Conservation (phyloP, 73 alveolate species). For the Effrenium voratum region DNA sequence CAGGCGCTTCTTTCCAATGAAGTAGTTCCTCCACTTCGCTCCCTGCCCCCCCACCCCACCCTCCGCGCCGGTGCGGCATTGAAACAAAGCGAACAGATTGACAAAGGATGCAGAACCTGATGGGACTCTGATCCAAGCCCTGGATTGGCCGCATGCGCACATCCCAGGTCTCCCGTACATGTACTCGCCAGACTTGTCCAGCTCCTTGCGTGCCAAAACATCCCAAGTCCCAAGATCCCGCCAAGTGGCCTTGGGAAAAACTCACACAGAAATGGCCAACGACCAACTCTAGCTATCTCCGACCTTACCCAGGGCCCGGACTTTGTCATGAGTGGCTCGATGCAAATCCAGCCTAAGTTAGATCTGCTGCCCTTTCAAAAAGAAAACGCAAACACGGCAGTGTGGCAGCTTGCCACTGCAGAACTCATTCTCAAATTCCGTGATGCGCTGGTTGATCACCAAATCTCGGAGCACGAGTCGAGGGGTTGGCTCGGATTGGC, state of each 20-base stretch:
- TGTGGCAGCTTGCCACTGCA: constrained; percentile 71
- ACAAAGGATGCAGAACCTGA: background rate
- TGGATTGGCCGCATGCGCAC: background rate
- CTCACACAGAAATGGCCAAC: background rate
- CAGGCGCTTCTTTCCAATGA: constrained; percentile 83
- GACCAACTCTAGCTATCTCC: background rate
- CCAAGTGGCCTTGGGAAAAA: background rate
- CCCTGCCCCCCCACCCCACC: background rate
- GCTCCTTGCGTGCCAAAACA: constrained; percentile 16
- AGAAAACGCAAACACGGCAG: background rate
- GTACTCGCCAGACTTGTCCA: constrained; percentile 81
- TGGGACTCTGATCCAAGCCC: background rate
- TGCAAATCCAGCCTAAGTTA: constrained; percentile 59
- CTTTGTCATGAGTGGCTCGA: constrained; percentile 89
- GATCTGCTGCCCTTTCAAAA: background rate
- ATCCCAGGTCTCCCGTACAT: constrained; percentile 58
- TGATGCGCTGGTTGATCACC: constrained; percentile 60
- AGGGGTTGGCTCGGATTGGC: background rate
- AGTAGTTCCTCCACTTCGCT: constrained; percentile 19
- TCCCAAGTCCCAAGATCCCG: too few species aligned
- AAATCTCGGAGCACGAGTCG: background rate
- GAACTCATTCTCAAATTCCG: constrained; percentile 52
- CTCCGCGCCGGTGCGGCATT: background rate
- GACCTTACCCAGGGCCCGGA: background rate
- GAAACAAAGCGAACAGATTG: background rate